phyloP scores from a whole-genome alignment of 495 filamentous ascomycete species.

The Penicillium herquei region DNA sequence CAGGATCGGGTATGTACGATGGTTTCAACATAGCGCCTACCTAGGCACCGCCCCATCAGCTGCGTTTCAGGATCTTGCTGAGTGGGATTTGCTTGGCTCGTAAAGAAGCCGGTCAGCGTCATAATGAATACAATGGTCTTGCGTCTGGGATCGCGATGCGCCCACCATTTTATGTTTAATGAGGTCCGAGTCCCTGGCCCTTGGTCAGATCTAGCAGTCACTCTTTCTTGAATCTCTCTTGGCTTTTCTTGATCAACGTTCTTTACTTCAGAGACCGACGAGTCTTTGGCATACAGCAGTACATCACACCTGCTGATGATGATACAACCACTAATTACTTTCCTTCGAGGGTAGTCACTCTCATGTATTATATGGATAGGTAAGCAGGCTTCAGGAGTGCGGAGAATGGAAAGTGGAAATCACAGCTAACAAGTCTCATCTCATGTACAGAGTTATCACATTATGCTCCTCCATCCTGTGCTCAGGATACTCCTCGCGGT shows the following conservation, averaged over 20 bases:
- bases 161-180: conserved; percentile 17
- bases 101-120: conserved; percentile 10
- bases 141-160: conserved; percentile 18
- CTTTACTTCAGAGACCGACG: background rate
- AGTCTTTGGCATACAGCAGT: background rate
- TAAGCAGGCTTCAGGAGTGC: conserved; percentile 10
- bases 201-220: background rate
- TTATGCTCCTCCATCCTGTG: conserved; percentile 33
- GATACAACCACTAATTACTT: conserved; percentile 20
- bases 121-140: conserved; percentile 11
- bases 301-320: conserved; percentile 15
- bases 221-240: conserved; percentile 8
- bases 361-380: conserved; percentile 21
- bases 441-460: conserved; percentile 23
- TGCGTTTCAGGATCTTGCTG: conserved; percentile 26
- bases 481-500: conserved; percentile 28
- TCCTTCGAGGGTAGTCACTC: conserved; percentile 27
- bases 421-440: background rate
- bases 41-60: conserved; percentile 17
- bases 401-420: too few relatives aligned
- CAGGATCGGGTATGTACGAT: conserved; percentile 15
- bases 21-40: conserved; percentile 42
- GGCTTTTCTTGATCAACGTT: background rate
- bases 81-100: conserved; percentile 7
- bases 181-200: background rate